Conservation (phyloP, 768 basidiomycete species). For the Chiua virens region DNA sequence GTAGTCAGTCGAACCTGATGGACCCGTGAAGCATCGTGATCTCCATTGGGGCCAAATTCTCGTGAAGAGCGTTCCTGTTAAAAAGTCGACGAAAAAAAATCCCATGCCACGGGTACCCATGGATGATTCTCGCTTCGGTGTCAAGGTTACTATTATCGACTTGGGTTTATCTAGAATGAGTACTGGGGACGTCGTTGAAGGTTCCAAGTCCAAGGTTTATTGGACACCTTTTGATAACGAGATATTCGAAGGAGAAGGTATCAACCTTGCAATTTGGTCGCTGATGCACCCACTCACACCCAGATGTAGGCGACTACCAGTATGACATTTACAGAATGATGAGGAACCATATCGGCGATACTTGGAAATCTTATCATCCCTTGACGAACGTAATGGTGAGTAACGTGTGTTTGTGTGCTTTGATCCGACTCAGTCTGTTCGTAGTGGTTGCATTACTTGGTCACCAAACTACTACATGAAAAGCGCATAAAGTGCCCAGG, state of each 20-base stretch:
- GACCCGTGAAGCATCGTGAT: conserved; percentile 78
- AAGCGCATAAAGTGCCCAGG: conserved; percentile 65
- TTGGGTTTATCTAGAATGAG: conserved; percentile 89
- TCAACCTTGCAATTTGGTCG: conserved; percentile 2
- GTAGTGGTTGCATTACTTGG: conserved; percentile 92
- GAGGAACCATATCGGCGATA: conserved; percentile 53
- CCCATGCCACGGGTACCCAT: conserved; percentile 44
- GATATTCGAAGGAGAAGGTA: conserved; percentile 90
- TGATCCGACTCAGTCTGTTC: conserved; percentile 7
- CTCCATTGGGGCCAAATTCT: conserved; percentile 98
- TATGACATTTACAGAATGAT: conserved; percentile 95
- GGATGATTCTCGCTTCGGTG: conserved; percentile 67
- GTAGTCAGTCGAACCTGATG: conserved; percentile 1
- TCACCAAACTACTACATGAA: conserved; percentile 64
- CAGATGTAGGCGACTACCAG: conserved; percentile 75
- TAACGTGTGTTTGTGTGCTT: not conserved
- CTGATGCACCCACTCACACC: conserved; percentile 11
- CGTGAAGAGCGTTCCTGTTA: conserved; percentile 53
- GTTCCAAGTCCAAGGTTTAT: conserved; percentile 47
- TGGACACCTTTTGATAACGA: conserved; percentile 88
- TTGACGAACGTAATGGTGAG: conserved; percentile 89
- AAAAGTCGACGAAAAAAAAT: conserved; percentile 35
- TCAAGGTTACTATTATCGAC: conserved; percentile 88
- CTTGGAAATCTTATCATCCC: conserved; percentile 80
- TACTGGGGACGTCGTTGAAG: conserved; percentile 47